A percentile compares a stretch with the other conserved stretches of the same genome.
phyloP scores from a whole-genome alignment of 1,139 yeast species.

The Taphrina wiesneri region DNA sequence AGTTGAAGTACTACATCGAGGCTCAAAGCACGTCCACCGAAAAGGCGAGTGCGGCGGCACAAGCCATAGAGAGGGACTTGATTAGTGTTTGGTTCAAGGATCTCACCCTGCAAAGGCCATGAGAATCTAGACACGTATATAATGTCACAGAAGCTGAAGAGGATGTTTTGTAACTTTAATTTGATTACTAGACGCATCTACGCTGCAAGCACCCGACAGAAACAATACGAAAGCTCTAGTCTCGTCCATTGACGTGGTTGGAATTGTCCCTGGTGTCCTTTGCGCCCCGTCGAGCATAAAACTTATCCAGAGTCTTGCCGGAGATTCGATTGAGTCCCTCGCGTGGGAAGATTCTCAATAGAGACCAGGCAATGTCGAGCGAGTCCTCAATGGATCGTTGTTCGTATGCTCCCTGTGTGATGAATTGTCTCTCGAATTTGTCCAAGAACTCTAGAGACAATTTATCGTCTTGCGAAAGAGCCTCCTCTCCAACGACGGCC shows the following conservation, averaged over 20 bases:
- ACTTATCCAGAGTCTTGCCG: conserved; percentile 92
- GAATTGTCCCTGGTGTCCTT: conserved; percentile 32
- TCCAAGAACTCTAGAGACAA: conserved; percentile 94
- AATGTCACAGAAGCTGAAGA: too few relatives aligned
- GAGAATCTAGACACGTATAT: too few relatives aligned
- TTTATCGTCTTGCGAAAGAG: conserved; percentile 94
- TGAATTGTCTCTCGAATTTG: conserved; percentile 93
- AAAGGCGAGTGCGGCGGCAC: conserved; percentile 1
- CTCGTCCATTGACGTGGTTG: conserved; percentile 28
- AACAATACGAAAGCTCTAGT: neutral
- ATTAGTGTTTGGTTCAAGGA: conserved; percentile 5
- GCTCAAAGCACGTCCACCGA: neutral
- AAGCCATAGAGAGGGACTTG: conserved; percentile 8
- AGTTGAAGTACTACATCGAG: conserved; percentile 85
- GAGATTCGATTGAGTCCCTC: conserved; percentile 97
- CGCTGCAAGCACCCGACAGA: neutral
- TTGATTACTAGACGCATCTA: conserved; percentile 2
- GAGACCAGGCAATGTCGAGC: conserved; percentile 96
- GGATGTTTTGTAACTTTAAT: neutral
- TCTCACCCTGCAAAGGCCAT: neutral
- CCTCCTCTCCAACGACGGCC: conserved; percentile 99
- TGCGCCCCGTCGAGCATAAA: conserved; percentile 51
- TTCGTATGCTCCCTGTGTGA: conserved; percentile 61
- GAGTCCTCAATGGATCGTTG: conserved; percentile 65
- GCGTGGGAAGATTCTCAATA: conserved; percentile 97